Evolutionary conservation across 768 basidiomycete species (phyloP).

Genomic region (Amanita pseudoporphyria): DNA sequence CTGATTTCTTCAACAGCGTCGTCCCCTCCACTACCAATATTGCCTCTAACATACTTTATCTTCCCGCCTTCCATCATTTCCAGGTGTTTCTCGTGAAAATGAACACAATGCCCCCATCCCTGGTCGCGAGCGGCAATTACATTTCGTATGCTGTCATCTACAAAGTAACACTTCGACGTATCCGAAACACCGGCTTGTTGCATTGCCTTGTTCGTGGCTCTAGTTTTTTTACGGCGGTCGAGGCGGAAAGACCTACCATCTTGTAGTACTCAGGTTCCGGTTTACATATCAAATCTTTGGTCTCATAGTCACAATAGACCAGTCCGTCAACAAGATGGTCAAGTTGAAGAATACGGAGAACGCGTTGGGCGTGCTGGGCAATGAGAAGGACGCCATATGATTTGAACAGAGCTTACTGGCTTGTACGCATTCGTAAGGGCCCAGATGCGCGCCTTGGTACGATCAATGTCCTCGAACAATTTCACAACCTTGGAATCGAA

Average conservation of each 20-base stretch:
- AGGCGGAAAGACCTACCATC: conserved; percentile 28
- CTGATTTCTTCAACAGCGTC: conserved; percentile 44
- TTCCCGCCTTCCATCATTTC: conserved; percentile 56
- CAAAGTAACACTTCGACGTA: conserved; percentile 63
- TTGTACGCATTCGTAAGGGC: conserved; percentile 80
- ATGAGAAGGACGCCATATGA: conserved; percentile 8
- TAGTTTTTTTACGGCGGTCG: not conserved
- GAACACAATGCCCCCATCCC: conserved; percentile 67
- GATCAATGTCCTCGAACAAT: conserved; percentile 72
- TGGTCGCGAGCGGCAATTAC: conserved; percentile 53
- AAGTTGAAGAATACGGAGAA: conserved; percentile 63
- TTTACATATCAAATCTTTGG: conserved; percentile 66
- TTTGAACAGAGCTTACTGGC: conserved; percentile 32
- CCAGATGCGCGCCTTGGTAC: conserved; percentile 72
- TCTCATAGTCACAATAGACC: conserved; percentile 69
- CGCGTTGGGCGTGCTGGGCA: conserved; percentile 69
- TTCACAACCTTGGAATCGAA: conserved; percentile 52
- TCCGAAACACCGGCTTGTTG: conserved; percentile 48
- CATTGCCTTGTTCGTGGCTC: conserved; percentile 44
- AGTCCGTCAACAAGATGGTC: conserved; percentile 68
- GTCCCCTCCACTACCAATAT: conserved; percentile 21
- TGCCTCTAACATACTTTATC: conserved; percentile 36
- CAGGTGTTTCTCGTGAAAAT: conserved; percentile 65
- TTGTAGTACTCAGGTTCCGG: conserved; percentile 67
- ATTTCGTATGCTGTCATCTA: conserved; percentile 70